phyloP scores from a whole-genome alignment of 2,329 filamentous ascomycete species.

The Fusarium kyushuense region DNA sequence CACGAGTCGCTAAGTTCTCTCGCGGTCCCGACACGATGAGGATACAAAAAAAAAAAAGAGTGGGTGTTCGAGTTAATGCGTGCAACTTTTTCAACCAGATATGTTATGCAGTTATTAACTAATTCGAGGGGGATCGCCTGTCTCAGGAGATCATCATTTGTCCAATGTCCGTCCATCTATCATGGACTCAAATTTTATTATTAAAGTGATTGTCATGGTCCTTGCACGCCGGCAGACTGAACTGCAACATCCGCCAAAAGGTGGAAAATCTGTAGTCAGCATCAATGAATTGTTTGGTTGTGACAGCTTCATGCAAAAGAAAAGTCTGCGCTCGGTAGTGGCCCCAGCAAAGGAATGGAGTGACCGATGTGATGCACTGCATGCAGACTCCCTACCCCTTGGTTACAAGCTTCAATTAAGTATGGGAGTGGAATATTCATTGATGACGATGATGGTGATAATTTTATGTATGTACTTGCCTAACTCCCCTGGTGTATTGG shows the following conservation, averaged over 20 bases:
- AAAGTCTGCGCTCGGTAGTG: slow-evolving; percentile 30
- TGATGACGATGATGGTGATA: slow-evolving; percentile 14
- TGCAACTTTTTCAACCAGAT: slow-evolving; percentile 28
- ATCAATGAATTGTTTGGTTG: slow-evolving; percentile 10
- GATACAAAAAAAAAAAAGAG: slow-evolving; percentile 1
- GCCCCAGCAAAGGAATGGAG: slow-evolving; percentile 36
- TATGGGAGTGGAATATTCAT: slow-evolving; percentile 11
- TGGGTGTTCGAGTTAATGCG: slow-evolving; percentile 14
- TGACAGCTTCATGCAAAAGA: slow-evolving; percentile 42
- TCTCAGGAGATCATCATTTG: slow-evolving; percentile 34
- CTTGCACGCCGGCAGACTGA: slow-evolving; percentile 24
- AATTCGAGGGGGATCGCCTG: slow-evolving; percentile 39
- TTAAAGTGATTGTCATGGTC: slow-evolving; percentile 39
- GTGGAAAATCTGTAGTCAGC: slow-evolving; percentile 23
- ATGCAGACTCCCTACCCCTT: slow-evolving; percentile 33
- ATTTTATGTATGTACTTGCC: slow-evolving; percentile 8
- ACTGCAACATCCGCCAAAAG: slow-evolving; percentile 33
- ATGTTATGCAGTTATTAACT: slow-evolving; percentile 35
- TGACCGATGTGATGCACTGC: slow-evolving; percentile 16
- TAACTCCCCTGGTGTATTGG: slow-evolving; percentile 8
- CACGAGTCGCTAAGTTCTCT: slow-evolving; percentile 12
- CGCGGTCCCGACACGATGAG: neutral
- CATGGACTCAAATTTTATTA: slow-evolving; percentile 27
- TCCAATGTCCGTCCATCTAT: slow-evolving; percentile 19
- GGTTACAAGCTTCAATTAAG: slow-evolving; percentile 35